A percentile compares a stretch with the other conserved stretches of the same genome.
Evolutionary conservation across 78 protist species (phyloP).

Genomic region (slime mould (Dictyostelium discoideum)): DNA sequence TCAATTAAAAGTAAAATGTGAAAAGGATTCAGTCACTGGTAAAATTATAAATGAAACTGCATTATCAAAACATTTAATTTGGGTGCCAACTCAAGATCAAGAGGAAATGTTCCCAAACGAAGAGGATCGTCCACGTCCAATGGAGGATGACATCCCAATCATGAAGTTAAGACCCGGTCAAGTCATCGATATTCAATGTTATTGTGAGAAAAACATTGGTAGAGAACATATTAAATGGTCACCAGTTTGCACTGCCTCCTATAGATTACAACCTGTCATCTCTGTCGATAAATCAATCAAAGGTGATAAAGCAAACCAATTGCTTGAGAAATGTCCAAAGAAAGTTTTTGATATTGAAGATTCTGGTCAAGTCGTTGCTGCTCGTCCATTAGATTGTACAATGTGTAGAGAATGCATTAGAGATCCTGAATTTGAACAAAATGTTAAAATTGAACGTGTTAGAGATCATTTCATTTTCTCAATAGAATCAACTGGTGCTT

Average conservation of each 20-base stretch:
- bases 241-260: constrained; percentile 97
- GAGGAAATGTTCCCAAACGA: constrained; percentile 51
- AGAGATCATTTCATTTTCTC: constrained; percentile 94
- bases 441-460: constrained; percentile 77
- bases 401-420: constrained; percentile 96
- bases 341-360: constrained; percentile 96
- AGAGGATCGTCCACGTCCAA: constrained; percentile 83
- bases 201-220: constrained; percentile 92
- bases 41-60: constrained; percentile 60
- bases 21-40: constrained; percentile 36
- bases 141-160: constrained; percentile 93
- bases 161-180: constrained; percentile 93
- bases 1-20: constrained; percentile 79
- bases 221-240: constrained; percentile 97
- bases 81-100: constrained; percentile 93
- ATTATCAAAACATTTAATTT: constrained; percentile 72
- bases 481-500: constrained; percentile 78
- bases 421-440: constrained; percentile 71
- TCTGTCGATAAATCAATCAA: constrained; percentile 22
- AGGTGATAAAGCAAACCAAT: constrained; percentile 84
- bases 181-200: constrained; percentile 70
- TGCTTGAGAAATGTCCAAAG: constrained; percentile 83
- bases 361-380: constrained; percentile 24
- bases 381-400: constrained; percentile 89
- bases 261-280: constrained; percentile 92